Percentiles rank a stretch among this genome's conserved stretches.
Conservation (phyloP, 345 rosid species). For the Syzygium oleosum region DNA sequence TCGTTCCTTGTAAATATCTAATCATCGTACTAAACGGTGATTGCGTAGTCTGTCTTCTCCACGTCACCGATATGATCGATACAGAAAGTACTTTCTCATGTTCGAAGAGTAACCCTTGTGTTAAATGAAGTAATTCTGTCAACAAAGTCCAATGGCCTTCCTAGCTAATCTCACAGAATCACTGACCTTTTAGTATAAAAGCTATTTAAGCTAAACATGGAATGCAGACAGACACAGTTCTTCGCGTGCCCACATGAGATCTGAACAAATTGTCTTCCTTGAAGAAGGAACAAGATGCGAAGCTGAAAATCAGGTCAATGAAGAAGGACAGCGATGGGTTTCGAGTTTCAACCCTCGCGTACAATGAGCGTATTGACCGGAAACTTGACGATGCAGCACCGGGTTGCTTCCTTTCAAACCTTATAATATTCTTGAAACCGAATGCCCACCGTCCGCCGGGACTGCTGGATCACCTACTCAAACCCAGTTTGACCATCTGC, state of each 20-base stretch:
- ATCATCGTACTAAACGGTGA: not conserved
- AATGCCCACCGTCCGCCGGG: conserved; percentile 6
- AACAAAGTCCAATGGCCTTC: not conserved
- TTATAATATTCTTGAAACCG: conserved; percentile 3
- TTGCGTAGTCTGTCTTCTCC: not conserved
- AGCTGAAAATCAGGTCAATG: conserved; percentile 6
- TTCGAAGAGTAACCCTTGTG: not conserved
- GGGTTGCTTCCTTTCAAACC: not conserved
- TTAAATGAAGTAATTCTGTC: not conserved
- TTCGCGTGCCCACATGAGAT: not conserved
- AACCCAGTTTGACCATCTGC: conserved; percentile 12
- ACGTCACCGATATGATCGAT: not conserved
- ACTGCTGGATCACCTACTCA: conserved; percentile 1
- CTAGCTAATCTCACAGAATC: not conserved
- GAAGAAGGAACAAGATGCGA: not conserved
- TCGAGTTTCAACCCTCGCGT: conserved; percentile 7
- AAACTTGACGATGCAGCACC: not conserved
- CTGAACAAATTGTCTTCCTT: not conserved
- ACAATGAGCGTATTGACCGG: conserved; percentile 36
- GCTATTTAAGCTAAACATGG: not conserved
- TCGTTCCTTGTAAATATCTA: not conserved
- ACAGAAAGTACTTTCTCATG: not conserved
- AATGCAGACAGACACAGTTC: too few relatives aligned
- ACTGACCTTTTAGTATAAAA: not conserved
- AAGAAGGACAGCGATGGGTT: not conserved